Percentiles rank a stretch among this genome's conserved stretches.
phyloP scores from a whole-genome alignment of 305 asterid species.

The Fraxinus albicans region DNA sequence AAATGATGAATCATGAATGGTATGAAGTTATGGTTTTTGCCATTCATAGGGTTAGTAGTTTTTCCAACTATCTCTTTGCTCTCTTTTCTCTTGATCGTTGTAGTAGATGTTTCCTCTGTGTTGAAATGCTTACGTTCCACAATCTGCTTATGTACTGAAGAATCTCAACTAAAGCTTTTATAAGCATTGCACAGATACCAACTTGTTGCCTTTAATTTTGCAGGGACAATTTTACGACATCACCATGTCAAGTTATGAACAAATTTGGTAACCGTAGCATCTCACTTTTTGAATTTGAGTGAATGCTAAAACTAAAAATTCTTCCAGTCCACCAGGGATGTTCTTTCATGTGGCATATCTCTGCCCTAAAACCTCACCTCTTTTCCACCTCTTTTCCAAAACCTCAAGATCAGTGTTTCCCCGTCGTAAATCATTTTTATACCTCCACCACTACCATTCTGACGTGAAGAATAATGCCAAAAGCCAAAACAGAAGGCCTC shows the following conservation, averaged over 20 bases:
- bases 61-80: not conserved
- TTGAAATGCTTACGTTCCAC: not conserved
- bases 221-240: not conserved
- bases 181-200: not conserved
- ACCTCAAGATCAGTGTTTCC: constrained; percentile 25
- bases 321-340: constrained; percentile 28
- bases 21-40: not conserved
- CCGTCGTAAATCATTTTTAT: constrained; percentile 27
- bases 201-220: not conserved
- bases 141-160: not conserved
- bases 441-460: constrained; percentile 18
- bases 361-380: constrained; percentile 42
- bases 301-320: constrained; percentile 9
- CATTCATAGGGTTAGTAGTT: not conserved
- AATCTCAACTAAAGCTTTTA: not conserved
- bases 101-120: not conserved
- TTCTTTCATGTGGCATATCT: constrained; percentile 34
- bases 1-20: not conserved
- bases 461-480: constrained; percentile 27
- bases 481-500: constrained; percentile 14
- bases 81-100: not conserved
- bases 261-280: not conserved
- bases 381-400: constrained; percentile 36
- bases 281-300: not conserved
- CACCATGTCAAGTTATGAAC: not conserved